These are phyloP conservation scores for Amoeboaphelidium protococcarum DNA, from an alignment of 371 early-diverging fungal genomes.

Conservation along the genomic window DNA sequence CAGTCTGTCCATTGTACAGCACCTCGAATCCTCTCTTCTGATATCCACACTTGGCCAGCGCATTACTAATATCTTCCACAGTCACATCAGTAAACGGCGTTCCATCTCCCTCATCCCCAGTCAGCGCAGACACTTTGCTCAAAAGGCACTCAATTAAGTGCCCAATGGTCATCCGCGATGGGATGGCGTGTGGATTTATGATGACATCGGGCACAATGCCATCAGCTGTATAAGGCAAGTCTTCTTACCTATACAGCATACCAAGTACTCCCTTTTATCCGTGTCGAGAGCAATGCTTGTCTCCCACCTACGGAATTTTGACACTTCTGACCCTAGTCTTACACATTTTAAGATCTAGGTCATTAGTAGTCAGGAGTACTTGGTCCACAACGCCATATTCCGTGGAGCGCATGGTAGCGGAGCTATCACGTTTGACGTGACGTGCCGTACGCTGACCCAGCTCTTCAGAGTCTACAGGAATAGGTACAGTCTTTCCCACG, in stretches of 20 bases:
- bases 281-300: constrained; percentile 84
- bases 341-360: constrained; percentile 75
- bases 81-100: constrained; percentile 96
- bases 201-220: constrained; percentile 89
- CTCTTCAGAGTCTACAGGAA: constrained; percentile 58
- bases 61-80: constrained; percentile 75
- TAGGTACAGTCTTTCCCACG: constrained; percentile 87
- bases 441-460: constrained; percentile 59
- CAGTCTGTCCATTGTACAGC: constrained; percentile 96
- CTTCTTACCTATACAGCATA: constrained; percentile 94
- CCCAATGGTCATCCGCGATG: constrained; percentile 96
- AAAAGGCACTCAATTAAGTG: constrained; percentile 93
- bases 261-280: constrained; percentile 99
- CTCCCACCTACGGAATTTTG: constrained; percentile 97
- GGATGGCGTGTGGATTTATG: constrained; percentile 96
- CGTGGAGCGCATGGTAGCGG: constrained; percentile 67
- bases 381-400: constrained; percentile 80
- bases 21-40: constrained; percentile 92
- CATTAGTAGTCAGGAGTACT: constrained; percentile 81
- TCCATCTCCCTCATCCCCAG: constrained; percentile 94
- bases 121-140: constrained; percentile 67
- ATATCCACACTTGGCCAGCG: constrained; percentile 52
- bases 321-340: constrained; percentile 89
- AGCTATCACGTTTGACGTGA: constrained; percentile 79
- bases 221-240: constrained; percentile 85